A percentile compares a stretch with the other conserved stretches of the same genome.
Evolutionary conservation across 73 alveolate genomes (phyloP).

Genomic region (Stentor coeruleus): DNA sequence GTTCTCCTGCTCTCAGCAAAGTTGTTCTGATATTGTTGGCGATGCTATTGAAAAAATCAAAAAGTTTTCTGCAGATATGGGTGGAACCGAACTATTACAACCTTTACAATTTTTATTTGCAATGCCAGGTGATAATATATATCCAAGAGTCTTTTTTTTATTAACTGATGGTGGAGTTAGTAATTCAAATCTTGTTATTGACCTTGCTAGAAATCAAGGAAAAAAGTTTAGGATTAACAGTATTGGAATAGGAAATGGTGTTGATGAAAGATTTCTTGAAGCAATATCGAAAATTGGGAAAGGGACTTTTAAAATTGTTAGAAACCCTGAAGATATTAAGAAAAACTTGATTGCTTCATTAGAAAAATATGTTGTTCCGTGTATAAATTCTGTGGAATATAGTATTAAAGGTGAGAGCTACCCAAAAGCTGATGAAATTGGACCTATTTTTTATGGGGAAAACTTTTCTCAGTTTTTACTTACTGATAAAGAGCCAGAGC

Average conservation of each 20-base stretch:
- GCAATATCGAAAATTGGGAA: slow-evolving; percentile 55
- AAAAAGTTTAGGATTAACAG: slow-evolving; percentile 40
- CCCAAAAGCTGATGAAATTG: not conserved
- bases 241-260: slow-evolving; percentile 56
- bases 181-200: slow-evolving; percentile 56
- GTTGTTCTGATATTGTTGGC: slow-evolving; percentile 44
- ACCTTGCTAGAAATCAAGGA: slow-evolving; percentile 44
- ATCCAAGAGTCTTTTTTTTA: slow-evolving; percentile 68
- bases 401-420: not conserved
- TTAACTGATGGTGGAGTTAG: slow-evolving; percentile 94
- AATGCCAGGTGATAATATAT: slow-evolving; percentile 14
- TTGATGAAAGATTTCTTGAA: slow-evolving; percentile 32
- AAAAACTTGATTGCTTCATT: slow-evolving; percentile 46
- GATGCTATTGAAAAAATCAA: slow-evolving; percentile 36
- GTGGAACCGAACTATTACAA: slow-evolving; percentile 82
- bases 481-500: not conserved
- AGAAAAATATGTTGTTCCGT: slow-evolving; percentile 36
- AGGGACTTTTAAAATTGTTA: slow-evolving; percentile 44
- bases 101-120: slow-evolving; percentile 53
- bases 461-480: not conserved
- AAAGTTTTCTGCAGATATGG: slow-evolving; percentile 55
- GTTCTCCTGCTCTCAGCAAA: slow-evolving; percentile 49
- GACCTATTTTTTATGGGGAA: slow-evolving; percentile 21
- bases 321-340: slow-evolving; percentile 36
- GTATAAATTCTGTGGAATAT: not conserved